phyloP scores from a whole-genome alignment of 2,329 filamentous ascomycete species.

The Arthrobotrys pseudoclavata region DNA sequence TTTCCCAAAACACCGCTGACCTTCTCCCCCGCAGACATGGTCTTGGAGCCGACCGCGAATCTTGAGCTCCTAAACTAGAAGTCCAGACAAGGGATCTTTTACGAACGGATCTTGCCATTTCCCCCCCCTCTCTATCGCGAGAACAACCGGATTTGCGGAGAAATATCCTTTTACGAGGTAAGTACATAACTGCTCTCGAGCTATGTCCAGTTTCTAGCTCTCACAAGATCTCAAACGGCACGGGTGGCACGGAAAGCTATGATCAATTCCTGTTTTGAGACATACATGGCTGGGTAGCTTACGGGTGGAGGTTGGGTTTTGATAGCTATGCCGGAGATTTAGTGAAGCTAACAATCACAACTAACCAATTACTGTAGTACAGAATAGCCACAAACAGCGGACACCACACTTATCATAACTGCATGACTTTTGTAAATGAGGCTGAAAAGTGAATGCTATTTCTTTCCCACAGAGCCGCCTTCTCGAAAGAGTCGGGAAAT shows the following conservation, averaged over 20 bases:
- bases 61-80: background rate
- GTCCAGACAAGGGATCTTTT: slow-evolving; percentile 1
- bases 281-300: slow-evolving; percentile 8
- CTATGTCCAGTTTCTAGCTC: background rate
- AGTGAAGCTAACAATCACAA: background rate
- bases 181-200: background rate
- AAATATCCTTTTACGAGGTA: background rate
- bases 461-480: slow-evolving; percentile 3
- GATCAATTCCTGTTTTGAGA: slow-evolving; percentile 32
- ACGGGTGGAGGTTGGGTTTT: background rate
- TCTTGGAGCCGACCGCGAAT: slow-evolving; percentile 15
- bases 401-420: background rate
- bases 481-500: background rate
- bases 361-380: background rate
- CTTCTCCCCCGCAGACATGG: slow-evolving; percentile 24
- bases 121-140: background rate
- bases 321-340: background rate
- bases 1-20: slow-evolving; percentile 15
- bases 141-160: slow-evolving; percentile 19
- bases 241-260: slow-evolving; percentile 23
- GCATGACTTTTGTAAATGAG: background rate
- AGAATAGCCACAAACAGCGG: slow-evolving; percentile 1
- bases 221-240: background rate
- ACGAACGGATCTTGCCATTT: slow-evolving; percentile 23
- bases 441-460: slow-evolving; percentile 1